Evolutionary conservation across 305 asterid species (phyloP), one percentile per base, ranked within the genome.

Genomic region (Fraxinus paxiana): DNA sequence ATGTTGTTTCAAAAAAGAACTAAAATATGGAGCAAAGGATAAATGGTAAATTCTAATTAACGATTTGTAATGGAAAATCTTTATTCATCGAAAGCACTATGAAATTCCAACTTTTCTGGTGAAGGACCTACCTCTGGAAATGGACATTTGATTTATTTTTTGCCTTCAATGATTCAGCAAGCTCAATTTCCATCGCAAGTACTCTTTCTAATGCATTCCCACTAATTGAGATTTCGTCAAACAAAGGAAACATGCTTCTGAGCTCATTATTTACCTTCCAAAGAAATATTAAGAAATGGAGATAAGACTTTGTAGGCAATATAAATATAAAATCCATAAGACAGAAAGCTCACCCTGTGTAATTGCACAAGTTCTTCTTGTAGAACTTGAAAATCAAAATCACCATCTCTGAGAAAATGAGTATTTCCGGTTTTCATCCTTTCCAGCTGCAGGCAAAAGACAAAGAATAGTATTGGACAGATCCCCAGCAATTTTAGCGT

Each of bases 161-260:
- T 18, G 93, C 83, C 88, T 90, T 93, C 76, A 96, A 86, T 65
- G 97, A 88, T 88, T 96, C 99, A 37, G 97, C 98, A 51, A 96
- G 97, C 88, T 94, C 98, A 43, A 93, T 90, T 89, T 94, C 99
- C 84, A 96, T 81, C 0, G 98, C 98, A 82, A 96, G 95, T 82
- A 96, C 97, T 82, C 97, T 88, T 86, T 94, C 96, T 83, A 96
- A 82, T 10, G 97, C 95, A 82, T 93, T 96, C 71, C 97, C 98
- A 81, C 87, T 84, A 76, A n/a, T n/a, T n/a, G 96, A 82, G 77
- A 91, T 87, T 70, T 93, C 97, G 84, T 86, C 82, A 81, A 91
- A 91, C 54, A 77, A 83, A 30, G 98, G 98, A 83, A 90, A 93
- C 88, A 94, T 91, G 90, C 87, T 92, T 83, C 90, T 85, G 83